phyloP scores from a whole-genome alignment of 2,329 filamentous ascomycete species.

The Claviceps sp. region DNA sequence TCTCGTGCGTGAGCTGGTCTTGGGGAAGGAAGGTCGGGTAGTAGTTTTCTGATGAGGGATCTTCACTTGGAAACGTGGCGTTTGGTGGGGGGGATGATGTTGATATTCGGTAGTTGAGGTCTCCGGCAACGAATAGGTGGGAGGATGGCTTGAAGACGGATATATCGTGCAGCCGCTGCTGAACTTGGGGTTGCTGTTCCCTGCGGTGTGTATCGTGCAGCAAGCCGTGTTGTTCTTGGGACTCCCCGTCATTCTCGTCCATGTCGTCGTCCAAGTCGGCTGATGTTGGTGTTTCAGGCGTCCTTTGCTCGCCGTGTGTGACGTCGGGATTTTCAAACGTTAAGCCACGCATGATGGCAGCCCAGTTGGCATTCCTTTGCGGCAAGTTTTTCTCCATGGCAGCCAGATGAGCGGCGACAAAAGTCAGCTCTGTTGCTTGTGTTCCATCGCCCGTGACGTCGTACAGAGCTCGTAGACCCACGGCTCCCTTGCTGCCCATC shows the following conservation, averaged over 20 bases:
- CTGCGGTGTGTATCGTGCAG: slow-evolving; percentile 22
- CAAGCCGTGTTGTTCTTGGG: slow-evolving; percentile 16
- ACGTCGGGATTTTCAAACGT: slow-evolving; percentile 52
- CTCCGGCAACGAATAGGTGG: slow-evolving; percentile 77
- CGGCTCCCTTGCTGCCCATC: slow-evolving; percentile 93
- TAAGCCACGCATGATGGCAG: slow-evolving; percentile 63
- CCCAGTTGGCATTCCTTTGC: slow-evolving; percentile 78
- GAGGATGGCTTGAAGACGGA: slow-evolving; percentile 63
- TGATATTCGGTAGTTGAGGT: slow-evolving; percentile 88
- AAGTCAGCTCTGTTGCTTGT: slow-evolving; percentile 54
- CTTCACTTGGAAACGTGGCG: slow-evolving; percentile 50
- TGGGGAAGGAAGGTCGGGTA: slow-evolving; percentile 53
- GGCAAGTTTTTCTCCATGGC: slow-evolving; percentile 71
- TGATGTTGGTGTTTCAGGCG: slow-evolving; percentile 3
- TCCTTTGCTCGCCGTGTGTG: slow-evolving; percentile 17
- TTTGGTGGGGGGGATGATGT: slow-evolving; percentile 46
- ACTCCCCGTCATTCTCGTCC: slow-evolving; percentile 10
- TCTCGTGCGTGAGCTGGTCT: slow-evolving; percentile 72
- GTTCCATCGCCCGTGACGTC: slow-evolving; percentile 13
- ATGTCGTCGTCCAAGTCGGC: slow-evolving; percentile 5
- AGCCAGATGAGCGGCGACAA: slow-evolving; percentile 78
- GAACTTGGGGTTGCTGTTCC: slow-evolving; percentile 23
- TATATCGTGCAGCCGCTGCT: slow-evolving; percentile 36
- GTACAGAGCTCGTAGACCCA: slow-evolving; percentile 62
- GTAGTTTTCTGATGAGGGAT: slow-evolving; percentile 42